A percentile compares a stretch with the other conserved stretches of the same genome.
Evolutionary conservation across 2,329 filamentous ascomycete species (phyloP).

Genomic region (Pseudogymnoascus sp.): DNA sequence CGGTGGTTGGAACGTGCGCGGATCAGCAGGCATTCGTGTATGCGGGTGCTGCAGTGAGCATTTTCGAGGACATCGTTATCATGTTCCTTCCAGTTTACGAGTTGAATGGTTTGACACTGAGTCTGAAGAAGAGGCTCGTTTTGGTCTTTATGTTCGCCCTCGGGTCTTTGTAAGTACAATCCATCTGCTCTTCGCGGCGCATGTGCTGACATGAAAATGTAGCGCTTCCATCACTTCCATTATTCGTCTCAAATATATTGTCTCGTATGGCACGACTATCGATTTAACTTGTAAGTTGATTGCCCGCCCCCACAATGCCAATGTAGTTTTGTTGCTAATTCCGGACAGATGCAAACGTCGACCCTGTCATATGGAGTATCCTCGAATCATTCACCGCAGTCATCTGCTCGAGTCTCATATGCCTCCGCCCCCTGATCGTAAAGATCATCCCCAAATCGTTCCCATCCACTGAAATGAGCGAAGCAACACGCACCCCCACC

Average conservation of each 20-base stretch:
- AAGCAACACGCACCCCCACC: not conserved
- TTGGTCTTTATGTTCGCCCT: constrained; percentile 61
- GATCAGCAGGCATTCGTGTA: constrained; percentile 60
- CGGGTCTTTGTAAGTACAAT: constrained; percentile 52
- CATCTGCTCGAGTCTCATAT: constrained; percentile 27
- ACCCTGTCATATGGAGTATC: constrained; percentile 27
- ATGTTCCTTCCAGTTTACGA: constrained; percentile 61
- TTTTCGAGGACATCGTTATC: constrained; percentile 62
- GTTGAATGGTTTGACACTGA: constrained; percentile 55
- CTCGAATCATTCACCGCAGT: constrained; percentile 25
- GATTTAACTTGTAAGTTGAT: constrained; percentile 23
- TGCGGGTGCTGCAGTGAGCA: constrained; percentile 60
- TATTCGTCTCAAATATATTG: constrained; percentile 23
- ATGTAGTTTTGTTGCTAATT: not conserved
- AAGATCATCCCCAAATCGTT: constrained; percentile 18
- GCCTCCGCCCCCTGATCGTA: constrained; percentile 23
- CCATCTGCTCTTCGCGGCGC: not conserved
- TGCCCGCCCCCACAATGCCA: not conserved
- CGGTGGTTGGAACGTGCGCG: constrained; percentile 40
- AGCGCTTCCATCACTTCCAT: constrained; percentile 25
- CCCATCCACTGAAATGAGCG: not conserved
- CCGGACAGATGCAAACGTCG: constrained; percentile 21
- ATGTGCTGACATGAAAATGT: constrained; percentile 9
- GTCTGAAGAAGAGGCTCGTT: constrained; percentile 59
- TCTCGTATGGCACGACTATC: constrained; percentile 18